Evolutionary conservation across 768 basidiomycete genomes (phyloP).

Genomic region (Epithele typhae): DNA sequence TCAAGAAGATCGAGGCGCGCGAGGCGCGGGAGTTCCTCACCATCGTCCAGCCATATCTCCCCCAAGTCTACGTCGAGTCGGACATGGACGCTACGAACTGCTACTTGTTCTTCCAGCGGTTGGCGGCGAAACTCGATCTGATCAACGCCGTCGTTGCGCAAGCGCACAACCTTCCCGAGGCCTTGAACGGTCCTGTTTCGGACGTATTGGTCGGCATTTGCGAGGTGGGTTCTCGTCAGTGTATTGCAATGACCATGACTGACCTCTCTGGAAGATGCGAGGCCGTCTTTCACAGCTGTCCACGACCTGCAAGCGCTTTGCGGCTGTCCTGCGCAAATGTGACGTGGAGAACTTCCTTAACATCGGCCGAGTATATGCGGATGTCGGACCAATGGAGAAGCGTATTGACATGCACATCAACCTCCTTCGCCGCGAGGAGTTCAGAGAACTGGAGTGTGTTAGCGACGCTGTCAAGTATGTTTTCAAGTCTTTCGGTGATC

Average conservation of each 20-base stretch:
- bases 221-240: slow-evolving; percentile 51
- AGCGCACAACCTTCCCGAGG: slow-evolving; percentile 78
- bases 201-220: slow-evolving; percentile 92
- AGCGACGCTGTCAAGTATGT: slow-evolving; percentile 86
- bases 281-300: slow-evolving; percentile 78
- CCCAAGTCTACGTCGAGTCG: slow-evolving; percentile 83
- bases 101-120: slow-evolving; percentile 89
- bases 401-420: slow-evolving; percentile 91
- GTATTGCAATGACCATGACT: background rate
- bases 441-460: slow-evolving; percentile 91
- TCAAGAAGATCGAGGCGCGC: slow-evolving; percentile 77
- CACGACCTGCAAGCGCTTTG: slow-evolving; percentile 85
- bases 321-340: slow-evolving; percentile 74
- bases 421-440: slow-evolving; percentile 79
- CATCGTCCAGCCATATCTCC: slow-evolving; percentile 92
- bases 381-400: slow-evolving; percentile 86
- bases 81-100: slow-evolving; percentile 88
- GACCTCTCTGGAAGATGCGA: slow-evolving; percentile 53
- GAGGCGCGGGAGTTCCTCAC: slow-evolving; percentile 76
- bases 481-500: slow-evolving; percentile 40
- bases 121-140: slow-evolving; percentile 83
- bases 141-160: slow-evolving; percentile 81
- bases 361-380: slow-evolving; percentile 77
- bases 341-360: slow-evolving; percentile 84
- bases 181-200: slow-evolving; percentile 75